phyloP scores from a whole-genome alignment of 805 yeast species.

The Saccharomycopsis fibuligera region DNA sequence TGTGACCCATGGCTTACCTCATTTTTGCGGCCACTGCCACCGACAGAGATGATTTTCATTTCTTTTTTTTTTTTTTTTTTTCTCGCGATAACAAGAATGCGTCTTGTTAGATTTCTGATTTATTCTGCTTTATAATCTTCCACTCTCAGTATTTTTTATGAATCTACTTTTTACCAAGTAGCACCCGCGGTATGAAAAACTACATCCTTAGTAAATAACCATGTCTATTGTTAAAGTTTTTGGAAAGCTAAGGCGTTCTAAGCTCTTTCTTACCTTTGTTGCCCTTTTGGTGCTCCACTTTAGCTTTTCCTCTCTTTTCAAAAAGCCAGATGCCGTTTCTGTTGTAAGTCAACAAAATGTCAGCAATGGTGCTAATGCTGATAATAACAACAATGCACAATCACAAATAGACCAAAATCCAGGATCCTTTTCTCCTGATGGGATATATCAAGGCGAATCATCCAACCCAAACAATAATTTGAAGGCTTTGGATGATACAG shows the following conservation, averaged over 20 bases:
- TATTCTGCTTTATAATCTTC: neutral
- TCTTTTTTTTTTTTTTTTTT: no score
- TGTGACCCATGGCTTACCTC: no score
- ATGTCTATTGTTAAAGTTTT: conserved; percentile 1
- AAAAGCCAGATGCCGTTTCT: neutral
- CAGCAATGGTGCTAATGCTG: neutral
- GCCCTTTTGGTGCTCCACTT: conserved; percentile 6
- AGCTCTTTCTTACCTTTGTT: conserved; percentile 9
- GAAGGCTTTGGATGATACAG: neutral
- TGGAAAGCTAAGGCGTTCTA: conserved; percentile 14
- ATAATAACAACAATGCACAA: neutral
- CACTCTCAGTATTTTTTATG: neutral
- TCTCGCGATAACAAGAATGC: no score
- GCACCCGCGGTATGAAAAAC: neutral
- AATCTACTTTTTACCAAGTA: neutral
- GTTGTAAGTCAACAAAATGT: no score
- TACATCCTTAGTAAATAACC: neutral
- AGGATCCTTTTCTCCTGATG: neutral
- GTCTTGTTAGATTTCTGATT: neutral
- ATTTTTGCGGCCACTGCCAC: no score
- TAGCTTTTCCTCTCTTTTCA: neutral
- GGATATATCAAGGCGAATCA: no score
- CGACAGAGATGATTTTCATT: no score
- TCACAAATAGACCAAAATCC: neutral
- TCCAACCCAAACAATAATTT: neutral